A percentile compares a stretch with the other conserved stretches of the same genome.
These are phyloP conservation scores for Nicotiana sylvestris DNA, from an alignment of 257 asterid species.

Conservation along the genomic window DNA sequence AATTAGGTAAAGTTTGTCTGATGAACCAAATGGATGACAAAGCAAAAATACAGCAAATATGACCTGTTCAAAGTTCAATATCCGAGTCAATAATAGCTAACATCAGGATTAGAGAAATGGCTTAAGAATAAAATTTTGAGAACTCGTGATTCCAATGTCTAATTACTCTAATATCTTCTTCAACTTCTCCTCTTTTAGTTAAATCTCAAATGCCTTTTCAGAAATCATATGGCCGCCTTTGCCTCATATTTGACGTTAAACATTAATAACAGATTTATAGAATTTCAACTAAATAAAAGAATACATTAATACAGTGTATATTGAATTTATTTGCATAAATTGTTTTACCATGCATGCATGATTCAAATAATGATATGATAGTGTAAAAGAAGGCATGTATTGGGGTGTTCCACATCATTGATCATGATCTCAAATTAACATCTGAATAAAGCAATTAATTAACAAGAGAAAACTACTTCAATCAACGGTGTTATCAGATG, in stretches of 20 bases:
- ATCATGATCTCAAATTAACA: too few relatives aligned
- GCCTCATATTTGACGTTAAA: background rate
- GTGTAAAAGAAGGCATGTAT: too few relatives aligned
- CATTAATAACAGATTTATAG: background rate
- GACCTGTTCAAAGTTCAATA: background rate
- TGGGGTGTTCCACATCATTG: too few relatives aligned
- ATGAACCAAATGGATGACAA: background rate
- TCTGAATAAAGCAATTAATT: too few relatives aligned
- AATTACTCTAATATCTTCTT: background rate
- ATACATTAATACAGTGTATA: background rate
- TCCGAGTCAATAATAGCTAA: background rate
- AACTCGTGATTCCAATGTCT: slow-evolving; percentile 5
- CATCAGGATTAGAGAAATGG: background rate
- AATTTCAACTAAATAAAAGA: background rate
- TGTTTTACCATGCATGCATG: background rate
- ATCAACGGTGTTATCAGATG: too few relatives aligned
- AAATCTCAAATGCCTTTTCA: background rate
- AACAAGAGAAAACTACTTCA: too few relatives aligned
- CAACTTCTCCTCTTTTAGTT: background rate
- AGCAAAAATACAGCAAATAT: background rate
- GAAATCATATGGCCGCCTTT: background rate
- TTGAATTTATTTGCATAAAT: background rate
- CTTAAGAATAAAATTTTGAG: background rate
- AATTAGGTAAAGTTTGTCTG: background rate
- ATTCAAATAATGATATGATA: too few relatives aligned